These are phyloP conservation scores for Ceratocystis cubensis DNA, from an alignment of 2,329 filamentous ascomycete genomes.

Conservation along the genomic window DNA sequence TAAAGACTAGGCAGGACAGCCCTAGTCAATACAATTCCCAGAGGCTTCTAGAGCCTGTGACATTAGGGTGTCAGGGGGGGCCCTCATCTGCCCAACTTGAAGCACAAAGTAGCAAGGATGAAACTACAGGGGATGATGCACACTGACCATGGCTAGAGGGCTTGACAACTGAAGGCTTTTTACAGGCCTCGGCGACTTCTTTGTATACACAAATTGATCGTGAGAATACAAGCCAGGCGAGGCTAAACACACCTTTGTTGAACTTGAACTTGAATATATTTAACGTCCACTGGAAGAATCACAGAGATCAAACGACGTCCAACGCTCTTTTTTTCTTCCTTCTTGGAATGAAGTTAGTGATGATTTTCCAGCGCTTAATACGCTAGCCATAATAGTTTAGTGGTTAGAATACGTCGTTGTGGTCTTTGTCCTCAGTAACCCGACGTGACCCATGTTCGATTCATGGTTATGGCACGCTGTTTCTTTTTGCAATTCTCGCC, in stretches of 20 bases:
- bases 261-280: too few relatives aligned
- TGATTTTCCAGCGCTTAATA: neutral
- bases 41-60: neutral
- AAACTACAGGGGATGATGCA: slow-evolving; percentile 8
- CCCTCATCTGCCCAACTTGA: neutral
- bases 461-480: slow-evolving; percentile 19
- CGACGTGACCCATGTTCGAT: slow-evolving; percentile 20
- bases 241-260: too few relatives aligned
- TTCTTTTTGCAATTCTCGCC: neutral
- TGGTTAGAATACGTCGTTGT: slow-evolving; percentile 20
- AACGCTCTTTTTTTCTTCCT: neutral
- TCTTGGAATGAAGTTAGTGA: neutral
- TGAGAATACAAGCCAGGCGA: too few relatives aligned
- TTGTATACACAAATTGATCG: too few relatives aligned
- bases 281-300: neutral
- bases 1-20: neutral
- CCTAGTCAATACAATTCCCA: neutral
- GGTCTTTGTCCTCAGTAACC: slow-evolving; percentile 11
- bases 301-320: too few relatives aligned
- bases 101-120: neutral
- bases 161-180: too few relatives aligned
- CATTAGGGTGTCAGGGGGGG: neutral
- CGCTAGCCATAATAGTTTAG: slow-evolving; percentile 19
- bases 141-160: neutral
- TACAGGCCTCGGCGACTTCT: too few relatives aligned